Conservation (phyloP, 2,329 filamentous ascomycete species). For the Aspergillus uvarum region DNA sequence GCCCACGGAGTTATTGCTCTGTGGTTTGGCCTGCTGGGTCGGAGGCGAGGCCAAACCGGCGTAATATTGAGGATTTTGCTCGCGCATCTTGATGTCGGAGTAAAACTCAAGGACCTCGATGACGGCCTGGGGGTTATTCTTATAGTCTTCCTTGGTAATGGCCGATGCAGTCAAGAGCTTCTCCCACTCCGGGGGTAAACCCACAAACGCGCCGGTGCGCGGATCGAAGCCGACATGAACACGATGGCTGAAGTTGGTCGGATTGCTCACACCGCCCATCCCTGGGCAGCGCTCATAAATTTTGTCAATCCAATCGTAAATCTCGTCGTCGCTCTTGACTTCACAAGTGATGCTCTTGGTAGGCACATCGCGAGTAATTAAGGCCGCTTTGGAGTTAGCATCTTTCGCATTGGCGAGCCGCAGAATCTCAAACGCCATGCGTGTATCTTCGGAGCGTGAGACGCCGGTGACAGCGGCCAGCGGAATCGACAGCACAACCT, state of each 20-base stretch:
- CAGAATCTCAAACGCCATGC: constrained; percentile 92
- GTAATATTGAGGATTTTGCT: constrained; percentile 62
- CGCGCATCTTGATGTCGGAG: constrained; percentile 65
- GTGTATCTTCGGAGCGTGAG: constrained; percentile 83
- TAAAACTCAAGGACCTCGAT: constrained; percentile 69
- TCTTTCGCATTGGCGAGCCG: constrained; percentile 62
- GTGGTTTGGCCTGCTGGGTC: constrained; percentile 50
- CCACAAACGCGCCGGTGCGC: constrained; percentile 90
- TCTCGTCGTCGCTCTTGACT: constrained; percentile 91
- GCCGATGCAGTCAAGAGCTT: constrained; percentile 93
- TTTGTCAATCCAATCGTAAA: constrained; percentile 98
- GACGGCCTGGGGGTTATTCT: constrained; percentile 84
- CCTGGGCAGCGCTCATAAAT: constrained; percentile 95
- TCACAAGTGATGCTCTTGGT: constrained; percentile 85
- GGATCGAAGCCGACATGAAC: constrained; percentile 98
- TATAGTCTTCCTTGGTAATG: constrained; percentile 97
- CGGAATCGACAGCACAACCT: constrained; percentile 80
- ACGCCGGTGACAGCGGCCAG: constrained; percentile 88
- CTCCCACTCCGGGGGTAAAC: constrained; percentile 93
- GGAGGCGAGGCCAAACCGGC: constrained; percentile 64
- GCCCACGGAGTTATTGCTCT: constrained; percentile 52
- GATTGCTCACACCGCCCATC: constrained; percentile 97
- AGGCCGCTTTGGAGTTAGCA: constrained; percentile 64
- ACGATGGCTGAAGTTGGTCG: constrained; percentile 95
- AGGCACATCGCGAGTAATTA: constrained; percentile 75